Evolutionary conservation across 2,329 filamentous ascomycete species (phyloP).

Genomic region (Fusarium begoniae): DNA sequence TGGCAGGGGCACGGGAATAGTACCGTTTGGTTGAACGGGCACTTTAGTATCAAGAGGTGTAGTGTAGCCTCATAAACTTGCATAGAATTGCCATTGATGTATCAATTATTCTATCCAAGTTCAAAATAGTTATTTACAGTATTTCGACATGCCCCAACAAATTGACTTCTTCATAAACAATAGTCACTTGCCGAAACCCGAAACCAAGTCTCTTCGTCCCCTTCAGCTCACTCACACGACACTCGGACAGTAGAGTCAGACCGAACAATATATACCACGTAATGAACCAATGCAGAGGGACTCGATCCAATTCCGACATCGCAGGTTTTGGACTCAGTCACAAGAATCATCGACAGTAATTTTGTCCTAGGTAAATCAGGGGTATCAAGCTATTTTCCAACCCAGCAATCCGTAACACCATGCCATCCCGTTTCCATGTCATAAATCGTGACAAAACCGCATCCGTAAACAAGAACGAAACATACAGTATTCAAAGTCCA

Average conservation of each 20-base stretch:
- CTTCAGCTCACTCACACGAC: neutral
- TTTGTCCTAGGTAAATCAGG: conserved; percentile 8
- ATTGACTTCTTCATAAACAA: neutral
- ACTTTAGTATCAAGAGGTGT: neutral
- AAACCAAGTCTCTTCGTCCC: neutral
- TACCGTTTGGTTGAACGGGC: neutral
- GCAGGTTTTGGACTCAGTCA: conserved; percentile 5
- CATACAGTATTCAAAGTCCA: conserved; percentile 50
- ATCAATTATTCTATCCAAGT: neutral
- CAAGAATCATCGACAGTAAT: neutral
- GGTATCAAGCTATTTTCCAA: conserved; percentile 40
- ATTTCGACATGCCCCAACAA: neutral
- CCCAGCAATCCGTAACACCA: conserved; percentile 35
- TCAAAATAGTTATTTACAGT: neutral
- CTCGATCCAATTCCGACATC: neutral
- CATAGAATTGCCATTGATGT: neutral
- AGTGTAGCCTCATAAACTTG: neutral
- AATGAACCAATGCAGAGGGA: neutral
- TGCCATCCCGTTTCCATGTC: conserved; percentile 1
- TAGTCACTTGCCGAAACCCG: neutral
- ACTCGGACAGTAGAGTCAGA: neutral
- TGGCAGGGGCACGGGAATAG: conserved; percentile 7
- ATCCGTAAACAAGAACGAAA: neutral
- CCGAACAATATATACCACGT: neutral
- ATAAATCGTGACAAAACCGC: neutral